phyloP scores from a whole-genome alignment of 1,284 basidiomycete species.

The Earliella scabrosa region DNA sequence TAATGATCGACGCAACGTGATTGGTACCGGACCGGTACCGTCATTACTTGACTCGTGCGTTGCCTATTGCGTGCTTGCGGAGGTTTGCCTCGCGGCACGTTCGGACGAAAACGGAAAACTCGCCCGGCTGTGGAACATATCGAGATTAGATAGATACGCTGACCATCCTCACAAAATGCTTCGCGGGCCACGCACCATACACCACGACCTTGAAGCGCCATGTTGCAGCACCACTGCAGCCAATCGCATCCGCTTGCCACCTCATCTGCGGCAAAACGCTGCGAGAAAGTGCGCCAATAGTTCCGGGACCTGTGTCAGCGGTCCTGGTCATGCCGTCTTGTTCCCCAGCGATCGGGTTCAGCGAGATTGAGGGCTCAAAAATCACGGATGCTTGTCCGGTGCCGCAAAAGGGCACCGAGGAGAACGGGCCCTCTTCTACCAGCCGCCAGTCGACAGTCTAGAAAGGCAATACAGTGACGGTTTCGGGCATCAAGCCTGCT shows the following conservation, averaged over 20 bases:
- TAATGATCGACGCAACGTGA: slow-evolving; percentile 5
- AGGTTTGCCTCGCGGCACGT: background rate
- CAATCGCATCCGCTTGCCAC: background rate
- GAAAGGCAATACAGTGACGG: background rate
- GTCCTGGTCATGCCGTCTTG: background rate
- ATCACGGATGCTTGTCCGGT: background rate
- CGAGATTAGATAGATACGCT: background rate
- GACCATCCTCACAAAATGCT: background rate
- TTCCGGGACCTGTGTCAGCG: background rate
- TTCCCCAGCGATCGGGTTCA: background rate
- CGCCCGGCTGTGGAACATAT: background rate
- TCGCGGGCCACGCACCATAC: background rate
- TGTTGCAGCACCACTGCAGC: background rate
- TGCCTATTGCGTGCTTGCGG: background rate
- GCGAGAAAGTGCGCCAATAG: background rate
- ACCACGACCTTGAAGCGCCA: background rate
- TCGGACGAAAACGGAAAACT: background rate
- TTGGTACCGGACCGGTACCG: slow-evolving; percentile 1
- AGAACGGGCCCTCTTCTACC: background rate
- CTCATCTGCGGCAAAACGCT: background rate
- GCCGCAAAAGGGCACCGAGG: background rate
- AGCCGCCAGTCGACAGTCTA: background rate
- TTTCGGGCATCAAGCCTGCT: background rate
- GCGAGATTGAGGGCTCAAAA: slow-evolving; percentile 4
- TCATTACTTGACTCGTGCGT: background rate